Percentiles rank a stretch among this genome's conserved stretches.
phyloP scores from a whole-genome alignment of 352 stramenopile species.

The Phytophthora parvispora region DNA sequence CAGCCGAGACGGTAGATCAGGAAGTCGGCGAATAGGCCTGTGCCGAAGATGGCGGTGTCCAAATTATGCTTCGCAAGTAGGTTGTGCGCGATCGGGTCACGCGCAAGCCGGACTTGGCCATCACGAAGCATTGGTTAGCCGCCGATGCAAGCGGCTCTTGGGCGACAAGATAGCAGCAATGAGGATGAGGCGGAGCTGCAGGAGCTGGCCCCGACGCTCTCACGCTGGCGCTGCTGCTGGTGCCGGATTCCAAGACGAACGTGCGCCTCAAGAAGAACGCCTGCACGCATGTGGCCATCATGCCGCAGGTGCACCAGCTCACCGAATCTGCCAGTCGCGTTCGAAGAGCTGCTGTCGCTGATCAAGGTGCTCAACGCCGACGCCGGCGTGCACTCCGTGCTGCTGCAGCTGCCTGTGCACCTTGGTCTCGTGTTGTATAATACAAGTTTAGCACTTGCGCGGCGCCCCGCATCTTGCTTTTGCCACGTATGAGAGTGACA shows the following conservation, averaged over 20 bases:
- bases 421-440: too few species aligned
- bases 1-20: too few species aligned
- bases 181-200: constrained; percentile 91
- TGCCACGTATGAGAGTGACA: too few species aligned
- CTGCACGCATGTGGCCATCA: constrained; percentile 95
- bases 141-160: constrained; percentile 53
- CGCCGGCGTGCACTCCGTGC: constrained; percentile 94
- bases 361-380: constrained; percentile 91
- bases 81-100: too few species aligned
- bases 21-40: too few species aligned
- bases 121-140: too few species aligned
- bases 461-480: too few species aligned
- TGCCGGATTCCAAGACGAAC: constrained; percentile 97
- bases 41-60: too few species aligned
- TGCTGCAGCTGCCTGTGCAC: constrained; percentile 93
- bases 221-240: constrained; percentile 96
- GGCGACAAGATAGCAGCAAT: constrained; percentile 90
- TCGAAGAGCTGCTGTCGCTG: constrained; percentile 63
- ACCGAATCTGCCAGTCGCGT: constrained; percentile 46
- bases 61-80: too few species aligned
- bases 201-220: constrained; percentile 67
- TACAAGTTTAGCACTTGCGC: too few species aligned
- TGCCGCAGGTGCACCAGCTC: constrained; percentile 81
- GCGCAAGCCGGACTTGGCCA: too few species aligned
- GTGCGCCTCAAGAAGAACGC: constrained; percentile 99